Evolutionary conservation across 2,329 filamentous ascomycete species (phyloP).

Genomic region (Taxawa tesnikishii): DNA sequence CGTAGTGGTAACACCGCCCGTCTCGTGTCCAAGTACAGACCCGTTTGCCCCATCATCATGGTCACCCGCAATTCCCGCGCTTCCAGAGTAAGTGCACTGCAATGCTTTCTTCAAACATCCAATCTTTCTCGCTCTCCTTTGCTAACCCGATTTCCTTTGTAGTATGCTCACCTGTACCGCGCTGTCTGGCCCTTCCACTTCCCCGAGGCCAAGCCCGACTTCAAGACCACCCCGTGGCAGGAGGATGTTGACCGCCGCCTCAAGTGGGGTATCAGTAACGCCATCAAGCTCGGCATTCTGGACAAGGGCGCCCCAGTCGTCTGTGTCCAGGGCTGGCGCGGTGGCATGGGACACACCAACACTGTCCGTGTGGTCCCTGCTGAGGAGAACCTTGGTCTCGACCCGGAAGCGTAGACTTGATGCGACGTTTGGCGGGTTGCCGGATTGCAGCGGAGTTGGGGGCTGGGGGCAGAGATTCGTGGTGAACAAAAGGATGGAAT

Average conservation of each 20-base stretch:
- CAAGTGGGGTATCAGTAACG: constrained; percentile 89
- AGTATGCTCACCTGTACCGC: constrained; percentile 86
- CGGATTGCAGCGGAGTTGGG: no score
- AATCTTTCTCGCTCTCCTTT: no score
- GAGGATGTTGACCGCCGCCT: constrained; percentile 96
- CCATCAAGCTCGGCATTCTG: constrained; percentile 69
- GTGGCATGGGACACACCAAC: constrained; percentile 86
- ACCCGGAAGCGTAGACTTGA: constrained; percentile 33
- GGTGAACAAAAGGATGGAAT: no score
- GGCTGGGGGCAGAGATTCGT: no score
- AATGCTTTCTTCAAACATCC: no score
- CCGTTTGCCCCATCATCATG: constrained; percentile 99
- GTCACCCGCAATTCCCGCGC: constrained; percentile 78
- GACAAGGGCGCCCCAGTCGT: constrained; percentile 62
- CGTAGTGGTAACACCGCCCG: constrained; percentile 78
- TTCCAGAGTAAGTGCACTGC: constrained; percentile 42
- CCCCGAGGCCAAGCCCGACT: constrained; percentile 87
- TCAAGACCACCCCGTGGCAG: constrained; percentile 87
- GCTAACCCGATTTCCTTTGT: no score
- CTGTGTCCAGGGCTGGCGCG: constrained; percentile 84
- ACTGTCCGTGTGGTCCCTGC: constrained; percentile 47
- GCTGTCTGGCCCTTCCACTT: constrained; percentile 98
- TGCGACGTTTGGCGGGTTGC: no score
- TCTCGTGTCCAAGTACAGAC: constrained; percentile 94
- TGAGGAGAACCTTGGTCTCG: constrained; percentile 36